These are phyloP conservation scores for Diplosphaera chodatii DNA, from an alignment of 139 green algal species.

Conservation along the genomic window DNA sequence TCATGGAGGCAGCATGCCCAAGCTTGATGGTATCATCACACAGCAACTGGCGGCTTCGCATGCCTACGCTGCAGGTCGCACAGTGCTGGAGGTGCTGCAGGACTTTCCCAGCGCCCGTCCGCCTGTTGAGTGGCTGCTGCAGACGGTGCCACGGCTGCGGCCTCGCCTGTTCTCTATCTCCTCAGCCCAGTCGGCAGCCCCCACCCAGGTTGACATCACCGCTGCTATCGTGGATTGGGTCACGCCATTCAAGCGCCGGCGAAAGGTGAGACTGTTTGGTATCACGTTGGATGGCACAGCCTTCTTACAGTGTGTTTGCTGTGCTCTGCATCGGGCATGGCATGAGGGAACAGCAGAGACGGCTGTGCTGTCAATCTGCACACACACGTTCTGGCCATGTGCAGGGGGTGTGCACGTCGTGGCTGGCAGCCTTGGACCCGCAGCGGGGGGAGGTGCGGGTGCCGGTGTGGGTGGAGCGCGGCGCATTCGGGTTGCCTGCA, in stretches of 20 bases:
- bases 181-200: conserved; percentile 54
- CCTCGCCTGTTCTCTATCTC: conserved; percentile 87
- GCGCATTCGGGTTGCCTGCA: conserved; percentile 55
- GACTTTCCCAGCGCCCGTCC: conserved; percentile 72
- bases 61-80: conserved; percentile 38
- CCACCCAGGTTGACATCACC: conserved; percentile 51
- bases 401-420: conserved; percentile 76
- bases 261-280: neutral
- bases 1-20: too few relatives aligned
- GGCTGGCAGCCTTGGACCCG: conserved; percentile 54
- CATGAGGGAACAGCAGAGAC: too few relatives aligned
- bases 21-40: too few relatives aligned
- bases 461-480: conserved; percentile 69
- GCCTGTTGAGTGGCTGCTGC: conserved; percentile 79
- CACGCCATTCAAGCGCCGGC: conserved; percentile 33
- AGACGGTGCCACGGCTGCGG: conserved; percentile 60
- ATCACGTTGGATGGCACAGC: neutral
- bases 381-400: too few relatives aligned
- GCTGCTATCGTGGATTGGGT: conserved; percentile 76
- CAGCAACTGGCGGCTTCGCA: too few relatives aligned
- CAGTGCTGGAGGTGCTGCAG: conserved; percentile 71
- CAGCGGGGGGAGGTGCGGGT: conserved; percentile 23
- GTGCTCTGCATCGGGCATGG: too few relatives aligned
- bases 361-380: too few relatives aligned
- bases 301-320: too few relatives aligned